phyloP scores from a whole-genome alignment of 192 early-diverging fungal species.

The Fimicolochytrium jonesii region DNA sequence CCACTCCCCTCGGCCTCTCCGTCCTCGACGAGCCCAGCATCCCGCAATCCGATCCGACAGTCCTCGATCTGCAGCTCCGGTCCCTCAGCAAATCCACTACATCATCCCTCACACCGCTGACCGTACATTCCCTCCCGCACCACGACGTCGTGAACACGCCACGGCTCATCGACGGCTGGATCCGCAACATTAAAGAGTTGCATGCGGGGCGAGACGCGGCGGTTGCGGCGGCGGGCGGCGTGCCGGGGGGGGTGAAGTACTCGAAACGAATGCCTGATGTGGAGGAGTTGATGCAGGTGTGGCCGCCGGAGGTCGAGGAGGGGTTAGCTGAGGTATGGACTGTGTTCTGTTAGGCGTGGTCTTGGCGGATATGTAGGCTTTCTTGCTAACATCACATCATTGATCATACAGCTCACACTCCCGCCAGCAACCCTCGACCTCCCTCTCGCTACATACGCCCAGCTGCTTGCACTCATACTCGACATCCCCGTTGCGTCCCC shows the following conservation, averaged over 20 bases:
- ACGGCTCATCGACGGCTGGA: constrained; percentile 48
- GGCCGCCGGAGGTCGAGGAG: constrained; percentile 52
- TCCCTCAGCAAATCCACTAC: constrained; percentile 41
- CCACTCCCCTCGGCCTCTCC: constrained; percentile 44
- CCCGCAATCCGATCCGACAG: constrained; percentile 53
- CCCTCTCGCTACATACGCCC: constrained; percentile 37
- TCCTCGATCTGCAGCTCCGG: constrained; percentile 51
- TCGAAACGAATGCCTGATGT: constrained; percentile 53
- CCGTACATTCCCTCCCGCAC: constrained; percentile 33
- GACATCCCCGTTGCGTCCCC: constrained; percentile 48
- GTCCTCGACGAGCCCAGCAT: constrained; percentile 50
- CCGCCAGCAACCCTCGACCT: constrained; percentile 48
- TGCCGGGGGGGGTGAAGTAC: constrained; percentile 33
- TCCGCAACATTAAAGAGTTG: constrained; percentile 50
- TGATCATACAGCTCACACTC: constrained; percentile 34
- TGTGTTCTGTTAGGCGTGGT: too few relatives aligned
- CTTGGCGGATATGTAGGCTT: too few relatives aligned
- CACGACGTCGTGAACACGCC: constrained; percentile 26
- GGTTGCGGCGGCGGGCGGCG: too few relatives aligned
- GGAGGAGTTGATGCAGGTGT: constrained; percentile 59
- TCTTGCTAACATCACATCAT: too few relatives aligned
- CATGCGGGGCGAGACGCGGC: constrained; percentile 47
- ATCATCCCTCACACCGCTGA: constrained; percentile 23
- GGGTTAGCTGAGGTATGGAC: constrained; percentile 35
- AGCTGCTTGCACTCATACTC: constrained; percentile 40